phyloP scores from a whole-genome alignment of 192 early-diverging fungal species.

The Backusella macrospora region DNA sequence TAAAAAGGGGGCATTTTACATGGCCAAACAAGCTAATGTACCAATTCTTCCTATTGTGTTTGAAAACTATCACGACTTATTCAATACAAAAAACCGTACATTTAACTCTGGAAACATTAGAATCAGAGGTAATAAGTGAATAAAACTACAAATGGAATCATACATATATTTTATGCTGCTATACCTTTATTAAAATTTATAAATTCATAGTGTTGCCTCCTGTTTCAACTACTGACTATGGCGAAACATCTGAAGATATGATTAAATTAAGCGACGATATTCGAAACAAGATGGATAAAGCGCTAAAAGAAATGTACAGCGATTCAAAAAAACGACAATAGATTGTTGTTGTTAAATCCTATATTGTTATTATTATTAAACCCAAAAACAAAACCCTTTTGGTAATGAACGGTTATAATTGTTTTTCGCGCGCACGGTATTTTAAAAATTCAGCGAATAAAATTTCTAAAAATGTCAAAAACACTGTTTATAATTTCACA shows the following conservation, averaged over 20 bases:
- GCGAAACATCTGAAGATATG: slow-evolving; percentile 42
- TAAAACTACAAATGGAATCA: background rate
- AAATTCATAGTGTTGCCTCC: slow-evolving; percentile 45
- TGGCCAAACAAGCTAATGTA: slow-evolving; percentile 81
- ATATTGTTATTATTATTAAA: background rate
- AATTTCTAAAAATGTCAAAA: too few species aligned
- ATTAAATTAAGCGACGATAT: slow-evolving; percentile 46
- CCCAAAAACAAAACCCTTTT: too few species aligned
- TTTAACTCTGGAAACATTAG: slow-evolving; percentile 57
- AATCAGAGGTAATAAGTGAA: slow-evolving; percentile 51
- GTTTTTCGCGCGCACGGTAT: too few species aligned
- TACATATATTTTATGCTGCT: background rate
- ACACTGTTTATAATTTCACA: too few species aligned
- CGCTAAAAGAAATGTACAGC: slow-evolving; percentile 52
- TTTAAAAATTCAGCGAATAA: too few species aligned
- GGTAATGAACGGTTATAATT: too few species aligned
- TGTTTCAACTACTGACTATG: slow-evolving; percentile 46
- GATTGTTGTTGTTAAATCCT: background rate
- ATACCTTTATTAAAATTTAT: background rate
- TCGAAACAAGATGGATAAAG: slow-evolving; percentile 52
- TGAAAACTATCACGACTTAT: slow-evolving; percentile 63
- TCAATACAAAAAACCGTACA: slow-evolving; percentile 51
- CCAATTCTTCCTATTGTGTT: slow-evolving; percentile 92
- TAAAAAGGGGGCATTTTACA: slow-evolving; percentile 96
- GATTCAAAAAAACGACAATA: slow-evolving; percentile 10